Conservation (phyloP, 176 grass and related monocot species). For the Bromus sterilis region DNA sequence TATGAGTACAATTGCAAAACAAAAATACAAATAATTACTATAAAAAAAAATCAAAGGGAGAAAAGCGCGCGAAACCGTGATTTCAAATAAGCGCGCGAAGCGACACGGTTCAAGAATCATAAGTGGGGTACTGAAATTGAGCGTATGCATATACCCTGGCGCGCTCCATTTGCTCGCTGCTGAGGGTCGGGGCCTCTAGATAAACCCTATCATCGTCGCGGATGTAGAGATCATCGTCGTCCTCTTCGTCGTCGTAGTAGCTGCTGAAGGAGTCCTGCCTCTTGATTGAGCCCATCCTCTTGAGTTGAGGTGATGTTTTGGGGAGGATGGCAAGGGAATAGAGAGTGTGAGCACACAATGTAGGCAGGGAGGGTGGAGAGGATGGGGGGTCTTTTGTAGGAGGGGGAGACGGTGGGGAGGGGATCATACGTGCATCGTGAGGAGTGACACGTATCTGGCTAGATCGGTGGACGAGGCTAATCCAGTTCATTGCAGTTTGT, state of each 20-base stretch:
- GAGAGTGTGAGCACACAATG: not conserved
- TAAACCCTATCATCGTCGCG: not conserved
- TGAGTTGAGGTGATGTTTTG: not conserved
- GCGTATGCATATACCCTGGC: conserved; percentile 10
- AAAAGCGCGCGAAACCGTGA: not conserved
- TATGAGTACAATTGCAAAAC: not conserved
- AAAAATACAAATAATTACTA: not conserved
- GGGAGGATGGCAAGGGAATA: not conserved
- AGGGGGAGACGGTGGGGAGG: not conserved
- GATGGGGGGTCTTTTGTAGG: not conserved
- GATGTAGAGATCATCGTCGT: not conserved
- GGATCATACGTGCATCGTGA: conserved; percentile 1
- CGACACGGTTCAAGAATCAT: not conserved
- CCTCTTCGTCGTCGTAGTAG: not conserved
- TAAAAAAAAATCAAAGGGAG: not conserved
- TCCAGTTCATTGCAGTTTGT: not conserved
- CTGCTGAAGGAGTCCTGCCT: not conserved
- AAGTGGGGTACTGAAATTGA: not conserved
- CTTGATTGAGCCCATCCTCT: conserved; percentile 7
- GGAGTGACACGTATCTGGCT: not conserved
- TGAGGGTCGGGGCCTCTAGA: conserved; percentile 22
- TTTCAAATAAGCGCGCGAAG: not conserved
- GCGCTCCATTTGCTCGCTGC: not conserved
- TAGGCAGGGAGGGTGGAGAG: not conserved
- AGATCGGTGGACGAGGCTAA: not conserved